Evolutionary conservation across 305 asterid genomes (phyloP).

Genomic region (Coffea humblotiana): DNA sequence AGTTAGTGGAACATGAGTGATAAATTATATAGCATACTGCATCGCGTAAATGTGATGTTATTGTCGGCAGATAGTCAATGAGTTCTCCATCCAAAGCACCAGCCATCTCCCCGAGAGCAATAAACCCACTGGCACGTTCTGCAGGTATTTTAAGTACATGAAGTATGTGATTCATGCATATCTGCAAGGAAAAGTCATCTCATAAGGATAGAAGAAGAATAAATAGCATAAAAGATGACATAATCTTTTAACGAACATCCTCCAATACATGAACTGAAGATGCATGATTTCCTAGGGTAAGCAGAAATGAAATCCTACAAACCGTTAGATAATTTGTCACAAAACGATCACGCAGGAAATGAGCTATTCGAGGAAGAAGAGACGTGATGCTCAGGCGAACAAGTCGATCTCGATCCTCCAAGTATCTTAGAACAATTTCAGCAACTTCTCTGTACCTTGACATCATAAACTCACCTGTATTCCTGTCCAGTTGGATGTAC

Average conservation of each 20-base stretch:
- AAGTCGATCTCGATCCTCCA: slow-evolving; percentile 92
- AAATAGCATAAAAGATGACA: slow-evolving; percentile 22
- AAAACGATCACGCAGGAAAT: slow-evolving; percentile 96
- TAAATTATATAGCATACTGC: slow-evolving; percentile 54
- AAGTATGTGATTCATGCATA: slow-evolving; percentile 99
- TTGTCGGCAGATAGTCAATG: slow-evolving; percentile 94
- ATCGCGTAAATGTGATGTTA: slow-evolving; percentile 93
- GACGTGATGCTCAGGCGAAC: slow-evolving; percentile 99
- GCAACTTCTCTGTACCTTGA: slow-evolving; percentile 99
- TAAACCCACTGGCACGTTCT: slow-evolving; percentile 95
- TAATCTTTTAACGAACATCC: slow-evolving; percentile 2
- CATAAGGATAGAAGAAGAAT: slow-evolving; percentile 25
- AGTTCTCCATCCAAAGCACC: slow-evolving; percentile 99
- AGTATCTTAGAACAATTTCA: slow-evolving; percentile 91
- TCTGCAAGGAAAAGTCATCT: slow-evolving; percentile 44
- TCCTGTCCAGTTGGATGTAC: slow-evolving; percentile 51
- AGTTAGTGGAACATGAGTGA: slow-evolving; percentile 15
- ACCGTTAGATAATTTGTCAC: slow-evolving; percentile 95
- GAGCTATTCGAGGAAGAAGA: slow-evolving; percentile 96
- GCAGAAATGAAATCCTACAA: slow-evolving; percentile 25
- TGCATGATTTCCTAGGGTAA: slow-evolving; percentile 16
- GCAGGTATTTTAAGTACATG: slow-evolving; percentile 96
- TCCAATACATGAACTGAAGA: slow-evolving; percentile 11
- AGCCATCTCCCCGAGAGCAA: slow-evolving; percentile 99
- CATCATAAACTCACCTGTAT: slow-evolving; percentile 99